Evolutionary conservation across 2,329 filamentous ascomycete species (phyloP), one percentile per base, ranked within the genome.

Genomic region (Phialophora expanda): DNA sequence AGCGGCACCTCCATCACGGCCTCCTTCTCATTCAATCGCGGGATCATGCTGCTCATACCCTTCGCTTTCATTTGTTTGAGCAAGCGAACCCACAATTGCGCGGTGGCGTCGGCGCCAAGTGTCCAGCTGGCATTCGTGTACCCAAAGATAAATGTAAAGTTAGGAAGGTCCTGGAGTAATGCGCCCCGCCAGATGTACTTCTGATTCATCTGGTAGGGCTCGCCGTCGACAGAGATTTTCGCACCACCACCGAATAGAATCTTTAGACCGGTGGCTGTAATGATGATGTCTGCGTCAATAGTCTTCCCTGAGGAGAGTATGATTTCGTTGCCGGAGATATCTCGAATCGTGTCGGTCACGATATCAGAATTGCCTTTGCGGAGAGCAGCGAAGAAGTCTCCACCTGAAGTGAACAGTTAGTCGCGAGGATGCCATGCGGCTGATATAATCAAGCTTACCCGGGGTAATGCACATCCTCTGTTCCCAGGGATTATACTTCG

Each of bases 391-490:
- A 85, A 88, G 74, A 87, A 87, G 73, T 88, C 86, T 22, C 83
- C 84, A 62, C 87, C 82, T 0, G 85, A 84, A n/a, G 79, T 88
- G 66, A 7, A 51, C 9, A 62, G 28, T 68, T 32, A 68, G 63
- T 32, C 17, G 5, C 12, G 50, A 24, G 5, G 22, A 8, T 12
- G 28, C 4, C 22, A 30, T 14, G 8, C n/a, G 24, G 24, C 24
- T 26, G 41, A 22, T 34, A 28, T 24, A 20, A 34, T 7, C 26
- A 32, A 24, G 51, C 65, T 62, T 58, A 69, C 67, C 69, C 26
- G 69, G 69, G 17, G 67, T 69, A 50, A 92, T 80, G 72, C 92
- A 95, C 7, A 95, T 79, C 0, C 92, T 86, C 75, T 96, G 91
- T 62, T 92, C 84, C 83, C 90, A 89, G 0, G 88, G 88, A 46